Percentiles rank a stretch among this genome's conserved stretches.
These are phyloP conservation scores for Globisporangium perplexum DNA, from an alignment of 352 stramenopile genomes.

Conservation along the genomic window DNA sequence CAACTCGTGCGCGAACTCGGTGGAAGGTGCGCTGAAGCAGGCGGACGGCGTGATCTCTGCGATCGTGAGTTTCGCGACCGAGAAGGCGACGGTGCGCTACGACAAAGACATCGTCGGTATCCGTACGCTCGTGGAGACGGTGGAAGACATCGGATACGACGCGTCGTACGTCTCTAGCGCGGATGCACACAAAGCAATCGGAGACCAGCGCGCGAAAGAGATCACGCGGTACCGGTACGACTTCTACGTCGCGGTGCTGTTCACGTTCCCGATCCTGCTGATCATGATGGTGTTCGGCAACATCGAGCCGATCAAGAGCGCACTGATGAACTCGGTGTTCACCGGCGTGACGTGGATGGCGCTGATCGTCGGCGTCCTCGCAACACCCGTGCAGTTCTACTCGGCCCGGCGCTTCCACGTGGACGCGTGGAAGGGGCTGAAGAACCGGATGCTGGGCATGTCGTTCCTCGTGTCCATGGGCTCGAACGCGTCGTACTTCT, in stretches of 20 bases:
- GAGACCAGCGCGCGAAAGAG: slow-evolving; percentile 75
- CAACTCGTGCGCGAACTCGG: slow-evolving; percentile 89
- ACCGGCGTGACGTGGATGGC: slow-evolving; percentile 72
- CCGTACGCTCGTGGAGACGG: slow-evolving; percentile 78
- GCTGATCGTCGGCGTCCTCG: slow-evolving; percentile 71
- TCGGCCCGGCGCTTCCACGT: slow-evolving; percentile 92
- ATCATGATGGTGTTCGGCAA: slow-evolving; percentile 90
- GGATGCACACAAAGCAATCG: slow-evolving; percentile 75
- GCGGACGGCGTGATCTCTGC: slow-evolving; percentile 69
- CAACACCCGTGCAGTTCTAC: slow-evolving; percentile 96
- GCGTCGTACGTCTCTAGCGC: slow-evolving; percentile 59
- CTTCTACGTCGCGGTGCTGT: slow-evolving; percentile 85
- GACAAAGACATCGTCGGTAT: slow-evolving; percentile 72
- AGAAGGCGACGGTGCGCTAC: slow-evolving; percentile 77
- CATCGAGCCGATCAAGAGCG: slow-evolving; percentile 45
- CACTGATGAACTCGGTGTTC: slow-evolving; percentile 45
- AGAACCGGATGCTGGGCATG: slow-evolving; percentile 92
- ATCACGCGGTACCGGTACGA: slow-evolving; percentile 75
- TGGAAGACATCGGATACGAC: slow-evolving; percentile 90
- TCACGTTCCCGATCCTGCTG: slow-evolving; percentile 92
- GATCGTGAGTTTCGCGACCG: slow-evolving; percentile 84
- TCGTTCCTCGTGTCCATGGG: slow-evolving; percentile 96
- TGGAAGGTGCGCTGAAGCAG: slow-evolving; percentile 81
- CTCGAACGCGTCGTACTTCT: slow-evolving; percentile 95
- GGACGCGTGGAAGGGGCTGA: slow-evolving; percentile 89